Base-by-base conservation (phyloP, 495 filamentous ascomycete species). In the Haplographium delicatum region DNA sequence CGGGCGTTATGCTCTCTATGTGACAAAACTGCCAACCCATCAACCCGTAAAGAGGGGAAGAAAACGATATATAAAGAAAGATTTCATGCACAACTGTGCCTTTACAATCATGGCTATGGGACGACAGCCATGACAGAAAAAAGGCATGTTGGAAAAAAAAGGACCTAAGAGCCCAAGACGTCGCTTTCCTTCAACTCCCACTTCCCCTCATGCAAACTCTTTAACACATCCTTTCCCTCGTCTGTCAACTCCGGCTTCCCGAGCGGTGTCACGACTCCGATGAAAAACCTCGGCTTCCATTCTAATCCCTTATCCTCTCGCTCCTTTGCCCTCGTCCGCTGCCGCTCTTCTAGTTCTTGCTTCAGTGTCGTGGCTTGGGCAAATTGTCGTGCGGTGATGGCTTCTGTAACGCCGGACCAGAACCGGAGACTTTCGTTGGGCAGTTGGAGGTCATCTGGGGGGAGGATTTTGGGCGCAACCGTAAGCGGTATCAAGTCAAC, bases 261-360 rank as follows among this genome's bases (percentile, higher is more conserved):
- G 13, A 80, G 65, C 18, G 86, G 83, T 50, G 84, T 85, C 8
- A 84, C 79, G 1, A 77, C 79, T 8, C 82, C 81, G 4, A 80
- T 85, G 64, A 98, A 98, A 67, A 96, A 98, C 20, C 89, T 73
- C n/a, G 93, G 93, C 51, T 83, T 74, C 86, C 88, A 97, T 15
- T 82, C 73, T 41, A 76, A 75, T 15, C 78, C 73, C 8, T 73
- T 75, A 10, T 70, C 73, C 52, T 87, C 82, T 22, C 91, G 74
- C 53, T 89, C 82, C n/a, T 85, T 79, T 1, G 88, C 89, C 66
- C 85, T 89, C 57, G 86, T 76, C 27, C 91, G 76, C 66, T 98
- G 91, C 16, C 80, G 77, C 60, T 98, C 91, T 67, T 98, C 91
- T 9, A 98, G 80, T 57, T 95, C 89, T 38, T 88, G 79, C 68